These are phyloP conservation scores for Sphagnurus paluster DNA, from an alignment of 1,284 basidiomycete species.

Conservation along the genomic window DNA sequence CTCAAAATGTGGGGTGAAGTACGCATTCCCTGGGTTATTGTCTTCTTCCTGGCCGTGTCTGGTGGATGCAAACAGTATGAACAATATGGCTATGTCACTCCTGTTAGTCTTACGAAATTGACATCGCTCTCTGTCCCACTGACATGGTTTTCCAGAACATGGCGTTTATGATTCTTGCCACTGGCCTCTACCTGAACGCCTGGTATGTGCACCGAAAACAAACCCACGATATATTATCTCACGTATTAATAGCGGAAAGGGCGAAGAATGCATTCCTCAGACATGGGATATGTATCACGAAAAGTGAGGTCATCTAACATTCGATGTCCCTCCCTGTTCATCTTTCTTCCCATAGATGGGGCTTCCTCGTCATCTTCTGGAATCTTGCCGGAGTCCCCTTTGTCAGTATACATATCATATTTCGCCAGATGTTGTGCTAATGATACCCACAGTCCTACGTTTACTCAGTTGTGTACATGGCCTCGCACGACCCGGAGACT, in stretches of 20 bases:
- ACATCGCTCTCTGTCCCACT: neutral
- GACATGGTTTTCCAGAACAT: conserved; percentile 73
- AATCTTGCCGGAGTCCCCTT: conserved; percentile 94
- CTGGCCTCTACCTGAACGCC: conserved; percentile 95
- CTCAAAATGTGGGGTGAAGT: conserved; percentile 99
- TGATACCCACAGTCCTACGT: conserved; percentile 78
- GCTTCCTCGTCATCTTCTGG: conserved; percentile 97
- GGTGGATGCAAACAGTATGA: conserved; percentile 97
- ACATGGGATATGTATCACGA: conserved; percentile 99
- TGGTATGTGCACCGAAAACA: conserved; percentile 53
- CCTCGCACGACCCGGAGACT: conserved; percentile 84
- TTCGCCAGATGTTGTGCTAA: conserved; percentile 17
- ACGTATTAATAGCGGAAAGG: conserved; percentile 58
- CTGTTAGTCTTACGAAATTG: conserved; percentile 49
- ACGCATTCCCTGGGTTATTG: conserved; percentile 95
- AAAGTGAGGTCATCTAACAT: conserved; percentile 52
- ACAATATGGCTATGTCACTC: conserved; percentile 87
- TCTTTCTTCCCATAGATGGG: conserved; percentile 54
- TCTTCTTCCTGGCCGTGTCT: conserved; percentile 91
- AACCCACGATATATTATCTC: too few species aligned
- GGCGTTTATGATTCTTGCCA: conserved; percentile 96
- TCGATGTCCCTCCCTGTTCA: conserved; percentile 10
- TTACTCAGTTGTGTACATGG: conserved; percentile 98
- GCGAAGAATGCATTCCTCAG: conserved; percentile 97
- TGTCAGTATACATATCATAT: conserved; percentile 42